phyloP scores from a whole-genome alignment of 208 protist species.

The Acanthamoeba royreba region DNA sequence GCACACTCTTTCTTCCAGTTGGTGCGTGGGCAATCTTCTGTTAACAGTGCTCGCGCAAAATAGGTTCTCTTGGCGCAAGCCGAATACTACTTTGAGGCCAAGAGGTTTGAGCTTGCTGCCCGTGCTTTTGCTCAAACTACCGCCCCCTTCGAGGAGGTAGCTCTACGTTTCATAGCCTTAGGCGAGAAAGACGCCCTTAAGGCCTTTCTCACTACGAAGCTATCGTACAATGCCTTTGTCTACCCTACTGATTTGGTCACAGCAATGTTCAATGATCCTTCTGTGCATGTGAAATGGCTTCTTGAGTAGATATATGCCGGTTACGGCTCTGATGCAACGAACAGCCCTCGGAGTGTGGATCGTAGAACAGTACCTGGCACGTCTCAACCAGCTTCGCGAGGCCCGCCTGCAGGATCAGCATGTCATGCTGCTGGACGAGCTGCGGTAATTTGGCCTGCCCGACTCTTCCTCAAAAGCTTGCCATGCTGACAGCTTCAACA shows the following conservation, averaged over 20 bases:
- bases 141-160: slow-evolving; percentile 79
- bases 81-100: slow-evolving; percentile 76
- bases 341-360: slow-evolving; percentile 83
- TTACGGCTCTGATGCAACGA: slow-evolving; percentile 74
- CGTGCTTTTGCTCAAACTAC: slow-evolving; percentile 75
- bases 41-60: too few relatives aligned
- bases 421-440: slow-evolving; percentile 66
- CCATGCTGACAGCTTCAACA: too few relatives aligned
- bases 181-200: slow-evolving; percentile 69
- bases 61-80: slow-evolving; percentile 76
- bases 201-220: slow-evolving; percentile 74
- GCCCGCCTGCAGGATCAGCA: slow-evolving; percentile 10
- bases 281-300: too few relatives aligned
- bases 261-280: too few relatives aligned
- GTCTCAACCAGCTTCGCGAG: slow-evolving; percentile 70
- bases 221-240: background rate
- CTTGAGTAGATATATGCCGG: background rate
- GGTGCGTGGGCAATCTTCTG: too few relatives aligned
- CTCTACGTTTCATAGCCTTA: slow-evolving; percentile 78
- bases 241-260: too few relatives aligned
- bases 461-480: too few relatives aligned
- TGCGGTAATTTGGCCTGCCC: slow-evolving; percentile 74
- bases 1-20: too few relatives aligned
- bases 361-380: slow-evolving; percentile 82
- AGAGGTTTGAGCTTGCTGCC: slow-evolving; percentile 76